phyloP scores from a whole-genome alignment of 2,329 filamentous ascomycete genomes.

The Colletotrichum liriopes region DNA sequence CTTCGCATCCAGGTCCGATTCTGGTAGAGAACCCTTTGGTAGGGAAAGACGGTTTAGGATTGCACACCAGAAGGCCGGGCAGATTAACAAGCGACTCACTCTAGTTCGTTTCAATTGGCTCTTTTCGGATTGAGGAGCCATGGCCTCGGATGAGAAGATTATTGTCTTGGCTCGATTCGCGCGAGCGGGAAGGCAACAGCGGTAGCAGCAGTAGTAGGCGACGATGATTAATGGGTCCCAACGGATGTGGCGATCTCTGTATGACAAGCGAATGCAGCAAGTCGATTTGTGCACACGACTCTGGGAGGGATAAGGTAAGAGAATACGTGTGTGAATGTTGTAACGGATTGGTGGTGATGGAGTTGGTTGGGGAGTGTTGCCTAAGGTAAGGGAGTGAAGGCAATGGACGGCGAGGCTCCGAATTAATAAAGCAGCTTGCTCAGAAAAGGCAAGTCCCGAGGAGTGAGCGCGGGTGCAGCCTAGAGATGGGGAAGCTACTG shows the following conservation, averaged over 20 bases:
- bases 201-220: constrained; percentile 6
- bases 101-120: constrained; percentile 88
- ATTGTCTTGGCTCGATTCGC: constrained; percentile 11
- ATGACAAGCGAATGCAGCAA: constrained; percentile 19
- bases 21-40: constrained; percentile 76
- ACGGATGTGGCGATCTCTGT: constrained; percentile 29
- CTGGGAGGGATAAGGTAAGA: constrained; percentile 11
- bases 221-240: constrained; percentile 25
- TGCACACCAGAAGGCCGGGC: constrained; percentile 42
- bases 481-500: constrained; percentile 38
- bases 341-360: constrained; percentile 31
- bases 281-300: constrained; percentile 24
- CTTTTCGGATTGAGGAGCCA: constrained; percentile 78
- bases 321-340: constrained; percentile 21
- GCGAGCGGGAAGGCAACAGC: constrained; percentile 23
- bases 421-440: constrained; percentile 39
- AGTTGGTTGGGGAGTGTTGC: constrained; percentile 31
- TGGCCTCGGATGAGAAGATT: constrained; percentile 49
- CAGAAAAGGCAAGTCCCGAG: constrained; percentile 31
- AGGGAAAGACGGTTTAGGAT: constrained; percentile 45
- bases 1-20: constrained; percentile 79
- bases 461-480: constrained; percentile 38
- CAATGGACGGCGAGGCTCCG: constrained; percentile 29
- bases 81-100: constrained; percentile 65
- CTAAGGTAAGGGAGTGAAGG: constrained; percentile 34